Conservation (phyloP, 331 rosid genomes). For the Malus hybrid region DNA sequence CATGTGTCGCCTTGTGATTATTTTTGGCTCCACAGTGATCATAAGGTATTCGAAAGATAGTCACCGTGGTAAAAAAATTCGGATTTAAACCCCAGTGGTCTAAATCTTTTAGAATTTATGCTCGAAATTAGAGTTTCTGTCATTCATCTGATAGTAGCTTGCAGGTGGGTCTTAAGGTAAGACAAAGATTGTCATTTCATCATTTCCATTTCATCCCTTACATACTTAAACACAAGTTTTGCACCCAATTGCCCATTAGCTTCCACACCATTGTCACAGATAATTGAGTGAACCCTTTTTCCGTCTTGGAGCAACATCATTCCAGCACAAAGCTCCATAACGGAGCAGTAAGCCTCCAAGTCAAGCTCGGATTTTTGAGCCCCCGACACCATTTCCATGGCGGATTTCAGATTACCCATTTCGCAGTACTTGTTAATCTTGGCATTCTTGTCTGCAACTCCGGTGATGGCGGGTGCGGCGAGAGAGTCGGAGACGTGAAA, state of each 20-base stretch:
- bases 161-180: too few species aligned
- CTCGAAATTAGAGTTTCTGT: too few species aligned
- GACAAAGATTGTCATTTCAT: too few species aligned
- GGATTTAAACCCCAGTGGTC: too few species aligned
- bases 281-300: slow-evolving; percentile 45
- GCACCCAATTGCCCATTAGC: slow-evolving; percentile 49
- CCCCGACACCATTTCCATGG: slow-evolving; percentile 36
- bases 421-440: slow-evolving; percentile 29
- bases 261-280: slow-evolving; percentile 25
- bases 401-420: slow-evolving; percentile 50
- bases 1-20: too few species aligned
- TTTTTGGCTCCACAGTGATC: too few species aligned
- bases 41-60: too few species aligned
- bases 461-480: slow-evolving; percentile 1
- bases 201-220: not conserved
- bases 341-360: slow-evolving; percentile 35
- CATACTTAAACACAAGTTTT: slow-evolving; percentile 71
- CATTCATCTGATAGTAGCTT: too few species aligned
- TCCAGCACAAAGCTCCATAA: slow-evolving; percentile 67
- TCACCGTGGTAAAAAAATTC: too few species aligned
- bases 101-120: too few species aligned
- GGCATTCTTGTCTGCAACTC: slow-evolving; percentile 11
- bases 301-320: slow-evolving; percentile 45
- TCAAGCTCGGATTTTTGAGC: slow-evolving; percentile 37
- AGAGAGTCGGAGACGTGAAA: slow-evolving; percentile 21